Percentiles rank a stretch among this genome's conserved stretches.
These are phyloP conservation scores for Candida nitratophila DNA, from an alignment of 805 yeast genomes.

Conservation along the genomic window DNA sequence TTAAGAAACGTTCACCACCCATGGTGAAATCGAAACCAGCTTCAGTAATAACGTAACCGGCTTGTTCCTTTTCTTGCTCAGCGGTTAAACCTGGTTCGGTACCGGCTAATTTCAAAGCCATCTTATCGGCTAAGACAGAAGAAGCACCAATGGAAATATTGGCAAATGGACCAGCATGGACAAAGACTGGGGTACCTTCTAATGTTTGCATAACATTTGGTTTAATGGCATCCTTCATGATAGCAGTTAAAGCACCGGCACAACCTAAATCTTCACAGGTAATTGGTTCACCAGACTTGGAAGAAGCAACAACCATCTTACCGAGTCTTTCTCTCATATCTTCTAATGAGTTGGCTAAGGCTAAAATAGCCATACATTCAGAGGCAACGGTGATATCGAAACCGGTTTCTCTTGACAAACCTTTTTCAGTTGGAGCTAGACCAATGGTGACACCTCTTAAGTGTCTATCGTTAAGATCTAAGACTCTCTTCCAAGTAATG, in stretches of 20 bases:
- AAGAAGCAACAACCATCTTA: conserved; percentile 81
- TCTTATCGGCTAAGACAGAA: conserved; percentile 86
- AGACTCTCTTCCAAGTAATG: conserved; percentile 87
- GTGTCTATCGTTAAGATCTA: conserved; percentile 90
- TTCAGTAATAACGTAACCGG: conserved; percentile 91
- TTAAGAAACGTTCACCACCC: conserved; percentile 98
- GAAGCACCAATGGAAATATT: conserved; percentile 96
- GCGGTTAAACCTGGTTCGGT: conserved; percentile 35
- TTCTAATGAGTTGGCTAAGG: conserved; percentile 66
- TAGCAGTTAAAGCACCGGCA: conserved; percentile 93
- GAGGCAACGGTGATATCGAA: conserved; percentile 96
- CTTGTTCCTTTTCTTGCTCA: conserved; percentile 29
- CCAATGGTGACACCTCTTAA: conserved; percentile 87
- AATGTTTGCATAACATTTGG: conserved; percentile 96
- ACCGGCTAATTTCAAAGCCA: conserved; percentile 88
- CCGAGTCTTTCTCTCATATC: conserved; percentile 90
- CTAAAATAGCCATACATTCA: conserved; percentile 93
- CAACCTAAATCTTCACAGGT: conserved; percentile 93
- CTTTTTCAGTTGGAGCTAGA: conserved; percentile 89
- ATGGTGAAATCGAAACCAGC: conserved; percentile 98
- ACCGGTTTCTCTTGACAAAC: conserved; percentile 77
- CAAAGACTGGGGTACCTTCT: conserved; percentile 96
- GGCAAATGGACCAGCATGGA: conserved; percentile 98
- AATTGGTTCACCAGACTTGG: conserved; percentile 67
- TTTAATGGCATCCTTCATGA: conserved; percentile 91